Evolutionary conservation across 2,329 filamentous ascomycete genomes (phyloP).

Genomic region (Ascocoryne sarcoides): DNA sequence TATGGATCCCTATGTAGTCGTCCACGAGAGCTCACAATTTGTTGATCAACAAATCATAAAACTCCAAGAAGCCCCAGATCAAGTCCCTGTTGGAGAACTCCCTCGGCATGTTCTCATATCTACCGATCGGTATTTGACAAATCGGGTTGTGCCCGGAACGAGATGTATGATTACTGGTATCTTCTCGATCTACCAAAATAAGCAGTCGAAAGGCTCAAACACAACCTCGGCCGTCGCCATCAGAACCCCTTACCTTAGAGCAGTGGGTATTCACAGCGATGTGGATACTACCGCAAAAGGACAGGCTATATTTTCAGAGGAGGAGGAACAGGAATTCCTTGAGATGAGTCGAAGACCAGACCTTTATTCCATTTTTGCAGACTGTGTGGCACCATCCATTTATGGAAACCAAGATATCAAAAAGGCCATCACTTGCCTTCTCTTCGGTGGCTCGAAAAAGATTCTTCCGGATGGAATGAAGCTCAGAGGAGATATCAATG

Average conservation of each 20-base stretch:
- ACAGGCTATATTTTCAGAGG: constrained; percentile 75
- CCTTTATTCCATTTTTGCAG: constrained; percentile 82
- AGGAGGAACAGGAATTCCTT: constrained; percentile 92
- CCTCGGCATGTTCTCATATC: constrained; percentile 92
- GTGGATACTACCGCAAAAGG: constrained; percentile 85
- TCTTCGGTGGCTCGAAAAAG: constrained; percentile 95
- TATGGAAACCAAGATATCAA: constrained; percentile 96
- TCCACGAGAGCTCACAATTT: constrained; percentile 89
- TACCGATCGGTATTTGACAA: constrained; percentile 92
- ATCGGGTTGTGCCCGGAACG: constrained; percentile 89
- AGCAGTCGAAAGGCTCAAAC: constrained; percentile 68
- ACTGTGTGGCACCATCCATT: constrained; percentile 93
- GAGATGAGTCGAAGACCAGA: constrained; percentile 87
- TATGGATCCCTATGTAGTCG: constrained; percentile 89
- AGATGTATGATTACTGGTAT: constrained; percentile 94
- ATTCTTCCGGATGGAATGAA: constrained; percentile 97
- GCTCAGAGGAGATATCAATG: constrained; percentile 94
- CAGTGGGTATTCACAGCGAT: constrained; percentile 86
- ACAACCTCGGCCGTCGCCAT: constrained; percentile 82
- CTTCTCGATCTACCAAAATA: constrained; percentile 95
- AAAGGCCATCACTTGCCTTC: constrained; percentile 87
- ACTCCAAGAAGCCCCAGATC: constrained; percentile 92
- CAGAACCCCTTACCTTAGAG: constrained; percentile 85
- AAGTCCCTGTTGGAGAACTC: constrained; percentile 93
- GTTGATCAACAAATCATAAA: constrained; percentile 98